These are phyloP conservation scores for Clathrospora elynae DNA, from an alignment of 2,329 filamentous ascomycete genomes.

Conservation along the genomic window DNA sequence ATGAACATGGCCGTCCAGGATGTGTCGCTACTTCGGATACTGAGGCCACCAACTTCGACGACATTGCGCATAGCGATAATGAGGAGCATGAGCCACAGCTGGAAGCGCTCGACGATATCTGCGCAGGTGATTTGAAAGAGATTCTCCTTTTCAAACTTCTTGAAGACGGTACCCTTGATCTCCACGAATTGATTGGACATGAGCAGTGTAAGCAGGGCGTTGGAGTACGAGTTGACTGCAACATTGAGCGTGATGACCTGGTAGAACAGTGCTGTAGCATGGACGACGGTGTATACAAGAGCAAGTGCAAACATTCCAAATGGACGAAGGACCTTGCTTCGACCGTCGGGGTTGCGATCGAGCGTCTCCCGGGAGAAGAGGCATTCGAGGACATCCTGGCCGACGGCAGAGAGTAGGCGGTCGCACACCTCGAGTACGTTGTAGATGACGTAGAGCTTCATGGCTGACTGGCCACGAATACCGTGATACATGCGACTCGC, in stretches of 20 bases:
- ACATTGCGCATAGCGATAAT: constrained; percentile 97
- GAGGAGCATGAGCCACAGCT: constrained; percentile 94
- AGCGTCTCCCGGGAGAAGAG: constrained; percentile 92
- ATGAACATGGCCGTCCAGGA: constrained; percentile 40
- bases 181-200: constrained; percentile 99
- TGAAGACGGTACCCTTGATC: constrained; percentile 98
- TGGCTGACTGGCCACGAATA: constrained; percentile 92
- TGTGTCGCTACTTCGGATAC: constrained; percentile 49
- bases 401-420: constrained; percentile 84
- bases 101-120: constrained; percentile 95
- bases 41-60: constrained; percentile 89
- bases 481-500: constrained; percentile 98
- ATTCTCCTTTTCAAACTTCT: constrained; percentile 98
- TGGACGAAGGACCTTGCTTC: constrained; percentile 87
- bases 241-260: constrained; percentile 98
- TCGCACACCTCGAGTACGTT: constrained; percentile 95
- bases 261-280: constrained; percentile 89
- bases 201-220: constrained; percentile 86
- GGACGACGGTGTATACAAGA: constrained; percentile 83
- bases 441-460: constrained; percentile 98
- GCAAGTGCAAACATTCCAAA: constrained; percentile 90
- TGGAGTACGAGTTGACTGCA: constrained; percentile 97
- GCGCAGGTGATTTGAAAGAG: constrained; percentile 95
- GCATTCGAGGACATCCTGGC: constrained; percentile 95
- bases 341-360: constrained; percentile 82